Evolutionary conservation across 345 rosid species (phyloP).

Genomic region (Moricandia arvensis): DNA sequence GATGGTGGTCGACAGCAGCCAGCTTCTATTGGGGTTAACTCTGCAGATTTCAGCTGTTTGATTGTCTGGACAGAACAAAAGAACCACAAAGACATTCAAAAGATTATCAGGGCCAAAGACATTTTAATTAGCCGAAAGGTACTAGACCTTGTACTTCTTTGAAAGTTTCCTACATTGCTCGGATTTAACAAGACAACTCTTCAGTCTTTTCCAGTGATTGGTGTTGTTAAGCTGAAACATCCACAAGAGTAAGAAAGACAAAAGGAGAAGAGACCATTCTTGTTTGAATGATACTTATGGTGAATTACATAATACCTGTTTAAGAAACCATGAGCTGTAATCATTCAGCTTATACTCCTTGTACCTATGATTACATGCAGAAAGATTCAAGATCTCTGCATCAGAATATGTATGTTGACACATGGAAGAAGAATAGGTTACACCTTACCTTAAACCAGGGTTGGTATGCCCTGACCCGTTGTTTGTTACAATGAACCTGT

Average conservation of each 20-base stretch:
- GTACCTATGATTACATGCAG: conserved; percentile 53
- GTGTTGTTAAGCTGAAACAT: conserved; percentile 68
- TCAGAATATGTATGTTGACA: neutral
- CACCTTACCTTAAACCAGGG: conserved; percentile 64
- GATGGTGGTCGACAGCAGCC: conserved; percentile 97
- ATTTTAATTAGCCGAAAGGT: neutral
- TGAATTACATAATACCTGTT: conserved; percentile 44
- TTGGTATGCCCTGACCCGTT: conserved; percentile 79
- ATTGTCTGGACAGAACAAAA: conserved; percentile 50
- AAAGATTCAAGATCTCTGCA: conserved; percentile 6
- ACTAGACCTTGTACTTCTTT: conserved; percentile 64
- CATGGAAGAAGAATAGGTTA: neutral
- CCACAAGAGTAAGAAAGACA: neutral
- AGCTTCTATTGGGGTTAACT: conserved; percentile 80
- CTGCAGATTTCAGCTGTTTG: conserved; percentile 65
- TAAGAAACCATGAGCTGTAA: conserved; percentile 88
- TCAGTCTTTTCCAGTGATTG: conserved; percentile 64
- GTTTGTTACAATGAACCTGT: conserved; percentile 86
- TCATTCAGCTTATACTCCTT: conserved; percentile 94
- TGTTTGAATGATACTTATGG: neutral
- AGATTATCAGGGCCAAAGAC: conserved; percentile 16
- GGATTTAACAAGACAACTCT: conserved; percentile 91
- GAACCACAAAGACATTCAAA: conserved; percentile 1
- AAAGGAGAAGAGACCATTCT: neutral
- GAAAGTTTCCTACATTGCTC: conserved; percentile 67